A percentile compares a stretch with the other conserved stretches of the same genome.
These are phyloP conservation scores for Linum tenue DNA, from an alignment of 345 rosid species.

Conservation along the genomic window DNA sequence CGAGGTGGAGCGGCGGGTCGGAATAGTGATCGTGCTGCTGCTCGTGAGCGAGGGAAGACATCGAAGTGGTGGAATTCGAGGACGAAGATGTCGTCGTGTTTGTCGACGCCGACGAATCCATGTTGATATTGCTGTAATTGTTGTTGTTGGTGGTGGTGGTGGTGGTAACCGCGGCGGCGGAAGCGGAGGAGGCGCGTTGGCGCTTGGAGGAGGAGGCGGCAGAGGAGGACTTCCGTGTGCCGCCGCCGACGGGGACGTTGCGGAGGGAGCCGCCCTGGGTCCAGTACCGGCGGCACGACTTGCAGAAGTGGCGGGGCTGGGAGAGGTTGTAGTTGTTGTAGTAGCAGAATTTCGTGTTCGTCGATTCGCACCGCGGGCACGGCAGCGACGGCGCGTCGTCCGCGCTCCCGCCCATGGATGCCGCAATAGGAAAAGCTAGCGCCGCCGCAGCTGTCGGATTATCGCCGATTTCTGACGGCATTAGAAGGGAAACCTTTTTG, in stretches of 20 bases:
- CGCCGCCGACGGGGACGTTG: constrained; percentile 7
- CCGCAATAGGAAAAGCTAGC: background rate
- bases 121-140: no score
- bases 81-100: background rate
- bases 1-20: background rate
- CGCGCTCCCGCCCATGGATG: background rate
- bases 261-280: constrained; percentile 4
- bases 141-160: background rate
- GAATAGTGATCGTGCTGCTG: background rate
- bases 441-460: background rate
- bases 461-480: background rate
- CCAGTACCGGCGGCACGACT: constrained; percentile 3
- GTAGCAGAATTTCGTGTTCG: constrained; percentile 2
- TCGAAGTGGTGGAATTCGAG: background rate
- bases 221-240: constrained; percentile 1
- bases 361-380: constrained; percentile 3
- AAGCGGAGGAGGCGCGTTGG: background rate
- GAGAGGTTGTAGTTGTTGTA: constrained; percentile 7
- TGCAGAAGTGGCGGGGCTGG: constrained; percentile 4
- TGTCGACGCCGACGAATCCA: background rate
- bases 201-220: background rate
- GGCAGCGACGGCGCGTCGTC: background rate
- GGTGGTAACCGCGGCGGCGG: background rate
- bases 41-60: background rate
- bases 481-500: no score